Percentiles rank a stretch among this genome's conserved stretches.
These are phyloP conservation scores for Trichosanthes cucumerina DNA, from an alignment of 306 rosid species.

Conservation along the genomic window DNA sequence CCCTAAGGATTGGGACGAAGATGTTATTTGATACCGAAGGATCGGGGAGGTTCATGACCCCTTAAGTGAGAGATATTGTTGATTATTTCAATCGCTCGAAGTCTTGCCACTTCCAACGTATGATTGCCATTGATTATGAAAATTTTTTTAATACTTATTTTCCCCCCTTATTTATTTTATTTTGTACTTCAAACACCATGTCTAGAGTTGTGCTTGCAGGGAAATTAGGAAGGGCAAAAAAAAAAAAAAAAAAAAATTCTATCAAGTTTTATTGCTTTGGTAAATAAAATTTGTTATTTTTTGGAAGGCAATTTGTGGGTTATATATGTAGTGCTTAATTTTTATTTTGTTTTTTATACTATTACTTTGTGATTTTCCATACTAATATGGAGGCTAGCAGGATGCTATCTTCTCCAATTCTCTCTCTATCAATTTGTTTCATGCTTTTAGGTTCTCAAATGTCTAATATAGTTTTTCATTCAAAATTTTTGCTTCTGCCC, in stretches of 20 bases:
- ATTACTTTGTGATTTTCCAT: background rate
- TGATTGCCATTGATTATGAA: no score
- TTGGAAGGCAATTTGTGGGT: conserved; percentile 10
- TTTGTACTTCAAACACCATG: conserved; percentile 47
- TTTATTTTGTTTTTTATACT: background rate
- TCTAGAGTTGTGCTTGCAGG: conserved; percentile 32
- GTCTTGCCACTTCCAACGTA: no score
- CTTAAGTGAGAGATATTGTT: no score
- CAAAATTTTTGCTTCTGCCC: conserved; percentile 78
- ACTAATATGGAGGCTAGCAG: background rate
- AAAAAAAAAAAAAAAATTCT: conserved; percentile 1
- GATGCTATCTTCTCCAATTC: background rate
- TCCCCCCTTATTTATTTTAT: conserved; percentile 6
- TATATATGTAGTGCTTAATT: background rate
- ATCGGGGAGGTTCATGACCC: no score
- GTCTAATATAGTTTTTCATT: conserved; percentile 81
- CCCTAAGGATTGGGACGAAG: no score
- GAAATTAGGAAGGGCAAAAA: conserved; percentile 16
- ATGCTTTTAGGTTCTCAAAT: conserved; percentile 43
- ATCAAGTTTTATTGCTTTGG: conserved; percentile 11
- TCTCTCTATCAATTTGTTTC: conserved; percentile 18
- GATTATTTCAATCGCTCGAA: no score
- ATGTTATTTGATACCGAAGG: no score
- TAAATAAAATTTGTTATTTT: conserved; percentile 3
- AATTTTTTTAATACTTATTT: conserved; percentile 15